Conservation (phyloP, 2,329 filamentous ascomycete genomes). For the Dactylonectria macrodidyma region DNA sequence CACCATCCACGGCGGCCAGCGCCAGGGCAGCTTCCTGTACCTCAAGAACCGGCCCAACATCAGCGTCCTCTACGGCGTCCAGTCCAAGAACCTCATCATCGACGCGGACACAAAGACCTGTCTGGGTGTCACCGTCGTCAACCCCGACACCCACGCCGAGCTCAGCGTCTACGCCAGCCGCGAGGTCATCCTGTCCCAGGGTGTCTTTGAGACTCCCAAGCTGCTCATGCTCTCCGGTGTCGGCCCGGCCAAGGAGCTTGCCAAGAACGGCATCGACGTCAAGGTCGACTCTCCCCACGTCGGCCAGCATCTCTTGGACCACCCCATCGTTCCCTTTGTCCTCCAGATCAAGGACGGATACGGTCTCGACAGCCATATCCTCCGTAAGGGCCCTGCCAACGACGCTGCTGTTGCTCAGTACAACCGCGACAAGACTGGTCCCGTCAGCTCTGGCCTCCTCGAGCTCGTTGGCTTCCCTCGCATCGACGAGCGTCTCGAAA, state of each 20-base stretch:
- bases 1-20: constrained; percentile 69
- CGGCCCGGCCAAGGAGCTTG: constrained; percentile 67
- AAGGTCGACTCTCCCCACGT: constrained; percentile 72
- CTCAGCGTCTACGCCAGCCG: constrained; percentile 62
- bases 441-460: constrained; percentile 58
- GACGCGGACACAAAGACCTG: constrained; percentile 57
- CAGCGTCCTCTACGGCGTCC: constrained; percentile 62
- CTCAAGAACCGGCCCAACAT: constrained; percentile 69
- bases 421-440: constrained; percentile 52
- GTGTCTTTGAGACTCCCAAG: constrained; percentile 75
- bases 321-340: constrained; percentile 67
- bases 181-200: constrained; percentile 65
- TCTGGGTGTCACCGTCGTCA: constrained; percentile 64
- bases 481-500: constrained; percentile 68
- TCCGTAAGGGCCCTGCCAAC: constrained; percentile 54
- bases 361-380: constrained; percentile 58
- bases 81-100: constrained; percentile 69
- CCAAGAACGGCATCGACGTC: constrained; percentile 65
- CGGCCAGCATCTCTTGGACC: constrained; percentile 75
- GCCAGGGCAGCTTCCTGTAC: constrained; percentile 66
- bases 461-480: constrained; percentile 70
- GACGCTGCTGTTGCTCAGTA: constrained; percentile 49
- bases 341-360: constrained; percentile 55
- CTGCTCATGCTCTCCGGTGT: constrained; percentile 76
- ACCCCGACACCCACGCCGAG: constrained; percentile 48